Percentiles rank a stretch among this genome's conserved stretches.
These are phyloP conservation scores for Trypanosoma platydactyli DNA, from an alignment of 208 protist genomes.

Conservation along the genomic window DNA sequence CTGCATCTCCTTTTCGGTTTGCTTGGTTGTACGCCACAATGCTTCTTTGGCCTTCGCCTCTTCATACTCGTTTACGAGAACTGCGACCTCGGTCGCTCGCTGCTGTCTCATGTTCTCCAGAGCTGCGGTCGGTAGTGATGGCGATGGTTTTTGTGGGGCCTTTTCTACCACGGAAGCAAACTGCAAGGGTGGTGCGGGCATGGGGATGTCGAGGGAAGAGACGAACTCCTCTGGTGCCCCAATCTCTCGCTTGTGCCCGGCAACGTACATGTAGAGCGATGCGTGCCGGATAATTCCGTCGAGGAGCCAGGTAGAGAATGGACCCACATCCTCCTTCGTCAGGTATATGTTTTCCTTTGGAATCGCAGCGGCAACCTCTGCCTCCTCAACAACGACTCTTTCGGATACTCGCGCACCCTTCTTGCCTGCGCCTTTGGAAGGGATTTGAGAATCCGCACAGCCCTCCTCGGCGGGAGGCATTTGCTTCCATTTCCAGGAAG, in stretches of 20 bases:
- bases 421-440: constrained; percentile 27
- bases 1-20: constrained; percentile 62
- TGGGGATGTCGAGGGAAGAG: constrained; percentile 47
- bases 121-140: constrained; percentile 14
- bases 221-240: constrained; percentile 13
- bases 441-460: neutral
- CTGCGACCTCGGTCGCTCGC: constrained; percentile 48
- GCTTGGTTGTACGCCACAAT: constrained; percentile 29
- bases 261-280: constrained; percentile 49
- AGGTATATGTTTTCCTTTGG: constrained; percentile 76
- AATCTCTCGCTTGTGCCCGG: constrained; percentile 17
- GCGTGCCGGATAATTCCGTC: constrained; percentile 60
- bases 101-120: constrained; percentile 36
- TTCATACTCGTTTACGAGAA: constrained; percentile 36
- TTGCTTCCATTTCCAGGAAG: constrained; percentile 58
- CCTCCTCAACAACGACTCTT: constrained; percentile 54
- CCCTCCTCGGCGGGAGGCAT: constrained; percentile 16
- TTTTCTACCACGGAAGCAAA: constrained; percentile 20
- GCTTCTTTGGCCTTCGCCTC: constrained; percentile 44
- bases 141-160: constrained; percentile 15
- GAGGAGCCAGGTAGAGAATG: constrained; percentile 54
- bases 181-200: constrained; percentile 39
- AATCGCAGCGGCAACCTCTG: constrained; percentile 44
- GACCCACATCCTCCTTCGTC: constrained; percentile 36
- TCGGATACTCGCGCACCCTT: constrained; percentile 22